Evolutionary conservation across 139 green algal species (phyloP).

Genomic region (Chlorella sp.): DNA sequence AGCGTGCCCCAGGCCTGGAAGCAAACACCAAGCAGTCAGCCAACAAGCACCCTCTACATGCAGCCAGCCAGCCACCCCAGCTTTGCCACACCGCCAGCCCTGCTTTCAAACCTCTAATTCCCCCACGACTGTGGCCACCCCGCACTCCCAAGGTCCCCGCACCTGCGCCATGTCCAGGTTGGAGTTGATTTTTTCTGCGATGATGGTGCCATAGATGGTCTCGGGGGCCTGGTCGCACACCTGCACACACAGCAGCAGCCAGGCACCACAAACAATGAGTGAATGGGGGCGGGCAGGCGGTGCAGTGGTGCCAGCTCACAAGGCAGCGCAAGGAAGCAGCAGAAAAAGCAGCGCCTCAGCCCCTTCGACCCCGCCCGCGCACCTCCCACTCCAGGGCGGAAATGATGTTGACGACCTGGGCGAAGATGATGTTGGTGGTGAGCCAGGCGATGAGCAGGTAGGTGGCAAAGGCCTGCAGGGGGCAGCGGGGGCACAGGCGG

Average conservation of each 20-base stretch:
- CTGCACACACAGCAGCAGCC: neutral
- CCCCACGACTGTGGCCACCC: too few relatives aligned
- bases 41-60: too few relatives aligned
- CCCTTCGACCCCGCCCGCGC: neutral
- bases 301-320: neutral
- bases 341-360: neutral
- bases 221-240: conserved; percentile 25
- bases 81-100: too few relatives aligned
- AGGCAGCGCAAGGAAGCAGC: neutral
- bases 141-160: too few relatives aligned
- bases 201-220: conserved; percentile 33
- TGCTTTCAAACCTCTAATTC: too few relatives aligned
- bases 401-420: conserved; percentile 35
- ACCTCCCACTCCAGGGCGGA: conserved; percentile 37
- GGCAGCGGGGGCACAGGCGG: too few relatives aligned
- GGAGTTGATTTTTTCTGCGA: conserved; percentile 20
- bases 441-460: conserved; percentile 48
- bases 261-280: neutral
- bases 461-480: conserved; percentile 38
- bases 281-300: neutral
- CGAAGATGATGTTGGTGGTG: conserved; percentile 46
- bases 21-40: too few relatives aligned
- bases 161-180: conserved; percentile 10
- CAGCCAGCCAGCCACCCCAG: too few relatives aligned
- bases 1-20: too few relatives aligned